These are phyloP conservation scores for Cutaneotrichosporon curvatum DNA, from an alignment of 1,284 basidiomycete species.

Conservation along the genomic window DNA sequence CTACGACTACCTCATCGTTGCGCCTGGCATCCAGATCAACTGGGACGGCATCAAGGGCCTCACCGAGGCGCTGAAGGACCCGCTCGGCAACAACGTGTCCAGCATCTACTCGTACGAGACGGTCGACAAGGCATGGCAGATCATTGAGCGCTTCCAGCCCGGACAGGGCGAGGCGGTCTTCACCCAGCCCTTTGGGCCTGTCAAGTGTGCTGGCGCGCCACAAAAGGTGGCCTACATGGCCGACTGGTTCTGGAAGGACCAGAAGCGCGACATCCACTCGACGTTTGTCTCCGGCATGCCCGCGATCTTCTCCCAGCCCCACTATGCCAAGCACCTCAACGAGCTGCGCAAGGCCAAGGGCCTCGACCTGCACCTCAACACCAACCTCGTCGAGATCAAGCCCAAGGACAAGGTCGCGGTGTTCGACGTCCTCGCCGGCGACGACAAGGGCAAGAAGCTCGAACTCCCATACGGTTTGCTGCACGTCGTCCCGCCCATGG, in stretches of 20 bases:
- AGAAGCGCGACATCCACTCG: conserved; percentile 48
- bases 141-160: conserved; percentile 64
- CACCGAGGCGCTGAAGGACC: conserved; percentile 65
- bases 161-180: conserved; percentile 74
- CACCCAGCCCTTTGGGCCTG: conserved; percentile 87
- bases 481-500: conserved; percentile 88
- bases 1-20: conserved; percentile 85
- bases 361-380: conserved; percentile 70
- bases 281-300: conserved; percentile 89
- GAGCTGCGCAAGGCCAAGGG: conserved; percentile 69
- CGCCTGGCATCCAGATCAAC: conserved; percentile 75
- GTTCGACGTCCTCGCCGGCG: conserved; percentile 66
- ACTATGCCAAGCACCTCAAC: conserved; percentile 83
- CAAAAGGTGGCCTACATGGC: conserved; percentile 97
- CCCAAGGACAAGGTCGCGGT: conserved; percentile 64
- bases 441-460: conserved; percentile 51
- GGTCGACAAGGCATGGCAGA: conserved; percentile 77
- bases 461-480: conserved; percentile 73
- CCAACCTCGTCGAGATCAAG: conserved; percentile 76
- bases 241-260: conserved; percentile 47
- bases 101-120: conserved; percentile 88
- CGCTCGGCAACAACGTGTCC: conserved; percentile 66
- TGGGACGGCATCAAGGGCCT: conserved; percentile 74
- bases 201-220: conserved; percentile 93
- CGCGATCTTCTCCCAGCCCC: conserved; percentile 76